Base-by-base conservation (phyloP, 2,329 filamentous ascomycete species). In the Colletotrichum liriopes region DNA sequence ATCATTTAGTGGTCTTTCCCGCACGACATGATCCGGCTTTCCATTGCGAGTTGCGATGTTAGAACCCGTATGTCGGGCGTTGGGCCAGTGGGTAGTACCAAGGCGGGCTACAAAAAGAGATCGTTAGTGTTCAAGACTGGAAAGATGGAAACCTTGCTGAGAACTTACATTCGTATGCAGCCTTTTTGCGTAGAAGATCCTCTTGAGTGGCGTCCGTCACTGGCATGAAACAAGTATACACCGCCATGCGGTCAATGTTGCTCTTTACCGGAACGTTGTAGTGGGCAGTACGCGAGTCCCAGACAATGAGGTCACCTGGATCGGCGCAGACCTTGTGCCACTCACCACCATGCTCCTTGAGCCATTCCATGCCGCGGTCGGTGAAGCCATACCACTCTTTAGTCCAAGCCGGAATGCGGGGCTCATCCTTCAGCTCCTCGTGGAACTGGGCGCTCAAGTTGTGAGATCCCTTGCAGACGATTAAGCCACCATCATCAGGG, bases 201-300 rank as follows among this genome's bases (percentile, higher is more conserved):
- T 83, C 84, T 65, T 82, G 81, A n/a, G 72, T 81, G 20, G 76
- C 84, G 49, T 79, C 80, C 5, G 77, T 76, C 20, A 81, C 84
- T 9, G 82, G 84, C 82, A 78, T 85, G 66, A 77, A 84, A 76
- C 82, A 83, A 0, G 83, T 82, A 66, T 85, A 85, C 4, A 82
- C 77, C 14, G 78, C 78, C 52, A 83, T 77, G 1, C 82, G 77
- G 45, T 79, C 76, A n/a, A 76, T 72, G 0, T 67, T 70, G 1
- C 78, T 77, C 20, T 76, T 78, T 0, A 83, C 79, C 0, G 80
- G 78, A 2, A 84, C 76, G 32, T 84, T 84, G 73, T 84, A 87
- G 76, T 88, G 86, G 62, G 87, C 83, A 0, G 84, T 84, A 5
- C 86, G 78, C 5, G 82, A 83, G 71, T 86, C 85, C 85, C 80